Conservation (phyloP, 2,329 filamentous ascomycete species). For the Fusarium transvaalense region DNA sequence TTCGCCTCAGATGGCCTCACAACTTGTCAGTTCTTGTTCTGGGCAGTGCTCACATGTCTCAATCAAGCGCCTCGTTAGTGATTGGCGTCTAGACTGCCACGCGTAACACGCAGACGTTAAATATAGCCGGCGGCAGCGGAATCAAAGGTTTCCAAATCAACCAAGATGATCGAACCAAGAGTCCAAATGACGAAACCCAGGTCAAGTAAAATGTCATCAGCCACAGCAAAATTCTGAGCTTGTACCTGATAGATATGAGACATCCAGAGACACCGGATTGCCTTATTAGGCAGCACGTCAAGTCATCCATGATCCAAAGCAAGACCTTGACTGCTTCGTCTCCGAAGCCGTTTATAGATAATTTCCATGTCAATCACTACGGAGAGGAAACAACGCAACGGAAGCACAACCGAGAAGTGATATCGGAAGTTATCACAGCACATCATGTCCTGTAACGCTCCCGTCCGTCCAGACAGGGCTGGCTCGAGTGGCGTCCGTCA, state of each 20-base stretch:
- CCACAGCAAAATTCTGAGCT: constrained; percentile 11
- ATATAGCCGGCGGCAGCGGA: background rate
- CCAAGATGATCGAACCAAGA: background rate
- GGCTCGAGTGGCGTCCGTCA: constrained; percentile 34
- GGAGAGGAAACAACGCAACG: constrained; percentile 28
- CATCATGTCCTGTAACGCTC: constrained; percentile 23
- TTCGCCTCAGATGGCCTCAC: constrained; percentile 1
- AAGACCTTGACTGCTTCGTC: constrained; percentile 1
- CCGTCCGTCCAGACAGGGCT: constrained; percentile 25
- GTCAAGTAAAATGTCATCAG: constrained; percentile 9
- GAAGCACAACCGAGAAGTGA: constrained; percentile 23
- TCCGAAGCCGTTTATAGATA: constrained; percentile 12
- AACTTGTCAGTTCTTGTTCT: background rate
- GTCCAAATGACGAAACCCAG: background rate
- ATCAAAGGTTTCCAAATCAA: background rate
- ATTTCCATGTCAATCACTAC: constrained; percentile 14
- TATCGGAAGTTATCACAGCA: constrained; percentile 25
- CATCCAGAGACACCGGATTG: constrained; percentile 24
- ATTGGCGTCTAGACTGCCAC: constrained; percentile 33
- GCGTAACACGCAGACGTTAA: constrained; percentile 10
- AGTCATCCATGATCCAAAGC: constrained; percentile 15
- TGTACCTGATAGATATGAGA: constrained; percentile 17
- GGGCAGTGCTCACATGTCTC: constrained; percentile 1
- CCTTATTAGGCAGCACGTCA: constrained; percentile 25
- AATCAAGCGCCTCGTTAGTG: constrained; percentile 25